Evolutionary conservation across 441 rosid genomes (phyloP), one percentile per base, ranked within the genome.

Genomic region (Rhodomyrtus psidioides): DNA sequence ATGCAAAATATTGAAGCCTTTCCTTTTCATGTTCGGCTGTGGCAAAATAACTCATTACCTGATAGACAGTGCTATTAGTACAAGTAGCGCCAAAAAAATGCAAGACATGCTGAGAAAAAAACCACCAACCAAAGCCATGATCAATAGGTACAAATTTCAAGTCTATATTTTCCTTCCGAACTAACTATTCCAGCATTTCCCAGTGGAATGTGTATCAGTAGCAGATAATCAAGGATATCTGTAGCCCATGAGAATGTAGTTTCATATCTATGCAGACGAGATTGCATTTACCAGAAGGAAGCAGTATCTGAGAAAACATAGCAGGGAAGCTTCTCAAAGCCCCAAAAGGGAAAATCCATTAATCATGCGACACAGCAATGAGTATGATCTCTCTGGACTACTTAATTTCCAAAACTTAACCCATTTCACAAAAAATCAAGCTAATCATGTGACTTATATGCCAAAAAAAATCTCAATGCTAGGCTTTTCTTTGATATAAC

Each of bases 21-120:
- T 96, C 98, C 90, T 88, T 95, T 89, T 97, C 99, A 88, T 94
- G 96, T 88, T 91, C 88, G 30, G 97, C 97, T 87, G 93, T 90
- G 49, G 99, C 96, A 88, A 91, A 95, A 91, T 88, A 94, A 93
- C 98, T 95, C 98, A 96, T 95, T 53, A 96, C 94, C 99, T 97
- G 89, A 30, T 53, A 89, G 30, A 82, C n/a, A 44, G 74, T 30
- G 86, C 53, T 49, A 81, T 23, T 58, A 84, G 84, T 58, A 82
- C 56, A 85, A 84, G 21, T 44, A 86, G 26, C 39, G n/a, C 51
- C 26, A 34, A 24, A 49, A 57, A 74, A 70, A 26, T 74, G 54
- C 4, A 27, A 46, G 53, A 70, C 75, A 57, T 57, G 34, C 55
- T 19, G 84, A 70, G 79, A 9, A 4, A 65, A 34, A 65, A 65